Percentiles rank a stretch among this genome's conserved stretches.
Evolutionary conservation across 2,329 filamentous ascomycete genomes (phyloP).

Genomic region (Fusarium ambrosium): DNA sequence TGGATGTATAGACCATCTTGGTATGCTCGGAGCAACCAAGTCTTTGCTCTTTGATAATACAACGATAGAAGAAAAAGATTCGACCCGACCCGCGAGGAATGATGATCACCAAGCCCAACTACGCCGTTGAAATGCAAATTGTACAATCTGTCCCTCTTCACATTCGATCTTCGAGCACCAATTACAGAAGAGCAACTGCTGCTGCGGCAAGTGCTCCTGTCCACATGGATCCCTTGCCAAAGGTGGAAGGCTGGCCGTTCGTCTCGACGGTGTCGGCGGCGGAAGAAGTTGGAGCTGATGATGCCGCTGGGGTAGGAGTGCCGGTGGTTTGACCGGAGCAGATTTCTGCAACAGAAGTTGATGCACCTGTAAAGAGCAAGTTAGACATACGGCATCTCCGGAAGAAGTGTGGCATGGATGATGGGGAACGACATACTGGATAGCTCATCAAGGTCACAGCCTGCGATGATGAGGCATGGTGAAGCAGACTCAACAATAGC

Average conservation of each 20-base stretch:
- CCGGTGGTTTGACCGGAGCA: slow-evolving; percentile 15
- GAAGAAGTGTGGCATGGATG: background rate
- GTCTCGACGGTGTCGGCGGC: slow-evolving; percentile 7
- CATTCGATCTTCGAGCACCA: background rate
- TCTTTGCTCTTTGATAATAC: slow-evolving; percentile 9
- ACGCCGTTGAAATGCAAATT: background rate
- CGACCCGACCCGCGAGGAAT: slow-evolving; percentile 5
- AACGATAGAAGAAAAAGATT: background rate
- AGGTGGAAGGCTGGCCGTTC: slow-evolving; percentile 7
- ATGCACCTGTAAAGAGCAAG: background rate
- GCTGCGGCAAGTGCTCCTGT: slow-evolving; percentile 10
- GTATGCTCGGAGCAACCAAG: background rate
- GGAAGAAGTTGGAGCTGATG: background rate
- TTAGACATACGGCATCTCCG: background rate
- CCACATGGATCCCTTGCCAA: slow-evolving; percentile 16
- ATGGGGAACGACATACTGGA: slow-evolving; percentile 49
- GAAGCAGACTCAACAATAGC: slow-evolving; percentile 52
- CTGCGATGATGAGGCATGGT: slow-evolving; percentile 53
- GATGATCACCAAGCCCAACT: background rate
- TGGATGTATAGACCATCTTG: slow-evolving; percentile 7
- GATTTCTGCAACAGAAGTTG: slow-evolving; percentile 7
- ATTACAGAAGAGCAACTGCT: slow-evolving; percentile 11
- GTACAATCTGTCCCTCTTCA: background rate
- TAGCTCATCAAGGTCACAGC: slow-evolving; percentile 53
- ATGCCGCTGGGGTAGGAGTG: slow-evolving; percentile 2